phyloP scores from a whole-genome alignment of 2,329 filamentous ascomycete genomes.

The Grosmannia serpens region DNA sequence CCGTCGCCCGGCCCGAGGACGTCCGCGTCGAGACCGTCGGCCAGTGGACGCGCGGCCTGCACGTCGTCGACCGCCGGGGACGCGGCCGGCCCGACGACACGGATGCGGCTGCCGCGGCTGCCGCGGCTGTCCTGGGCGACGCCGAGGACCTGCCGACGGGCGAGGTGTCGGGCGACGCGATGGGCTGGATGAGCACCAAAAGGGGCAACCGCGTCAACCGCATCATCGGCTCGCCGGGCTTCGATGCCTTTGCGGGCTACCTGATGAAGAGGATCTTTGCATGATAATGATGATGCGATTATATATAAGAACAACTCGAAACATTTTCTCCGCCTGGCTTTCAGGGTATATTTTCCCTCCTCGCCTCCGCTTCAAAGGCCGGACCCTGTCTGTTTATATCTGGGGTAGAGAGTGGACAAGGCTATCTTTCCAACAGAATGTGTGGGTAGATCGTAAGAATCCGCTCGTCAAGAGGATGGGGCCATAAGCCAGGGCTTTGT shows the following conservation, averaged over 20 bases:
- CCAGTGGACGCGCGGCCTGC: slow-evolving; percentile 93
- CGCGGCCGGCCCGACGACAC: slow-evolving; percentile 39
- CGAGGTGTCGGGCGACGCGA: slow-evolving; percentile 57
- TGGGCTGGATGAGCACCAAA: slow-evolving; percentile 60
- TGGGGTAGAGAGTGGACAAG: too few species aligned
- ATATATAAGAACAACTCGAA: not conserved
- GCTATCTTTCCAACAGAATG: too few species aligned
- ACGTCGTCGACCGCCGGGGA: slow-evolving; percentile 64
- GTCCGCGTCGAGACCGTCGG: slow-evolving; percentile 80
- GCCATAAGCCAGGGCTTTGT: too few species aligned
- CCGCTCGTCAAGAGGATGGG: too few species aligned
- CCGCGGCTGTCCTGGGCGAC: slow-evolving; percentile 26
- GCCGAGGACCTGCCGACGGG: slow-evolving; percentile 35
- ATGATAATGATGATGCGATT: not conserved
- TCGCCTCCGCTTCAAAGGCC: not conserved
- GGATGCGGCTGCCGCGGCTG: not conserved
- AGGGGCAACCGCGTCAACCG: slow-evolving; percentile 73
- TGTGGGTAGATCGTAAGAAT: too few species aligned
- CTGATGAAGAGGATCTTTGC: slow-evolving; percentile 56
- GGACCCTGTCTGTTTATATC: not conserved
- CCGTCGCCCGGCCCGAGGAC: slow-evolving; percentile 55
- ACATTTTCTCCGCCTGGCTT: not conserved
- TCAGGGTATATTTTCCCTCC: not conserved
- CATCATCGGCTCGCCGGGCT: slow-evolving; percentile 58
- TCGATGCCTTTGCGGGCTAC: slow-evolving; percentile 52